Percentiles rank a stretch among this genome's conserved stretches.
Conservation (phyloP, 306 rosid genomes). For the Castanopsis chinensis region DNA sequence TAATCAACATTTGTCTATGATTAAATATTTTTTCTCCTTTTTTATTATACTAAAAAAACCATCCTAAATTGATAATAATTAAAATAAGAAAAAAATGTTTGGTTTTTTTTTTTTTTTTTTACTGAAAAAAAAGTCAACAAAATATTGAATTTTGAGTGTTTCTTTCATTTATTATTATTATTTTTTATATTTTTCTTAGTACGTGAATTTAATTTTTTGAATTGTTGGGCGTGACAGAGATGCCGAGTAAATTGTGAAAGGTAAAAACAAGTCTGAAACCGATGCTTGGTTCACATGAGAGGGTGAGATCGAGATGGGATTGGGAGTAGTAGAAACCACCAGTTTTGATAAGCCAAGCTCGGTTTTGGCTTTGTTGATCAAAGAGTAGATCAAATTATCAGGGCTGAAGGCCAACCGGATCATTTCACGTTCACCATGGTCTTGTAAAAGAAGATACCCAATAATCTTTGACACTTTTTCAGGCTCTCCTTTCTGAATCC, state of each 20-base stretch:
- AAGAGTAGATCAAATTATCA: conserved; percentile 27
- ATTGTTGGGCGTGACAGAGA: background rate
- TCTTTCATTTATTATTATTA: too few species aligned
- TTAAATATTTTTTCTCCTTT: too few species aligned
- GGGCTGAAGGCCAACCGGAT: conserved; percentile 49
- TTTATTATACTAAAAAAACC: too few species aligned
- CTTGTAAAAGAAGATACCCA: conserved; percentile 36
- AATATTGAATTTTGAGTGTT: too few species aligned
- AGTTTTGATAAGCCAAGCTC: conserved; percentile 34
- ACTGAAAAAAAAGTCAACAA: too few species aligned
- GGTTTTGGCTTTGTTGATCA: conserved; percentile 39
- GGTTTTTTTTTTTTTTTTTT: too few species aligned
- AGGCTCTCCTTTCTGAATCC: conserved; percentile 40
- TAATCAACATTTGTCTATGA: too few species aligned
- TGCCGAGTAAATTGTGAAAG: conserved; percentile 20
- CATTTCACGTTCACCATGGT: conserved; percentile 37
- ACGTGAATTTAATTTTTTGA: too few species aligned
- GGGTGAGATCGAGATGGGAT: conserved; percentile 25
- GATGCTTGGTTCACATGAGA: conserved; percentile 28
- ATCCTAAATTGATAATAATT: too few species aligned
- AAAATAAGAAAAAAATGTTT: too few species aligned
- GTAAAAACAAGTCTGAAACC: conserved; percentile 26
- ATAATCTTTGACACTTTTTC: conserved; percentile 35
- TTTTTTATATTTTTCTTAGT: too few species aligned
- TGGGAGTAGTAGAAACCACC: background rate